Evolutionary conservation across 495 filamentous ascomycete genomes (phyloP).

Genomic region (Neohortaea acidophila): DNA sequence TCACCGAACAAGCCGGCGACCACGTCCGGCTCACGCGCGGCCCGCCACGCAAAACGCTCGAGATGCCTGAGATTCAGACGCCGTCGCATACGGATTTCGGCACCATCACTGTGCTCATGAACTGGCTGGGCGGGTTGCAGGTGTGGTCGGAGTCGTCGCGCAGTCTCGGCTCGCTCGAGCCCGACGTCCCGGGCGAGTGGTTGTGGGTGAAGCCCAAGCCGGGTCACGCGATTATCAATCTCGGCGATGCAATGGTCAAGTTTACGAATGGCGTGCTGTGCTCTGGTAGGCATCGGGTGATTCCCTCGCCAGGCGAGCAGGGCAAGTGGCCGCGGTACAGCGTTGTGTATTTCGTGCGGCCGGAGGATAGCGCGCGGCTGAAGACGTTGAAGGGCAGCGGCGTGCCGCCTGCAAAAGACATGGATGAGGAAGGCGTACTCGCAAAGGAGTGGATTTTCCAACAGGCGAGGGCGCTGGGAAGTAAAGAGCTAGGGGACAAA

Average conservation of each 20-base stretch:
- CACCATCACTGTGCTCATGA: constrained; percentile 20
- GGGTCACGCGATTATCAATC: constrained; percentile 28
- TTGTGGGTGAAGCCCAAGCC: constrained; percentile 25
- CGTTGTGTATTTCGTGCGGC: constrained; percentile 26
- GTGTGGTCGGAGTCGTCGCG: constrained; percentile 17
- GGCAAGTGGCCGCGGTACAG: constrained; percentile 19
- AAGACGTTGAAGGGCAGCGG: constrained; percentile 16
- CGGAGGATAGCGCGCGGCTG: constrained; percentile 15
- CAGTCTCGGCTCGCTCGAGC: constrained; percentile 14
- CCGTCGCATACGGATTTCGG: constrained; percentile 20
- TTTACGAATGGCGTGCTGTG: constrained; percentile 28
- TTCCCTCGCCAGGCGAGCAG: constrained; percentile 27
- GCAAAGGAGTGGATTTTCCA: constrained; percentile 19
- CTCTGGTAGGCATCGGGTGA: constrained; percentile 27
- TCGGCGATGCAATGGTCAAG: constrained; percentile 30
- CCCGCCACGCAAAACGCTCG: constrained; percentile 11
- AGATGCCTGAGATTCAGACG: constrained; percentile 20
- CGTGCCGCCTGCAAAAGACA: constrained; percentile 9
- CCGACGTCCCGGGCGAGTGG: constrained; percentile 20
- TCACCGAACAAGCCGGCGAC: constrained; percentile 16
- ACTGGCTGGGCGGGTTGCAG: constrained; percentile 25
- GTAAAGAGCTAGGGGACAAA: too few species aligned
- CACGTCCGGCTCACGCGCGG: constrained; percentile 19
- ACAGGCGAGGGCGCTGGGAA: constrained; percentile 15
- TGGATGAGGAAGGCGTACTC: constrained; percentile 13